Conservation (phyloP, 1,284 basidiomycete species). For the Earliella scabrosa region DNA sequence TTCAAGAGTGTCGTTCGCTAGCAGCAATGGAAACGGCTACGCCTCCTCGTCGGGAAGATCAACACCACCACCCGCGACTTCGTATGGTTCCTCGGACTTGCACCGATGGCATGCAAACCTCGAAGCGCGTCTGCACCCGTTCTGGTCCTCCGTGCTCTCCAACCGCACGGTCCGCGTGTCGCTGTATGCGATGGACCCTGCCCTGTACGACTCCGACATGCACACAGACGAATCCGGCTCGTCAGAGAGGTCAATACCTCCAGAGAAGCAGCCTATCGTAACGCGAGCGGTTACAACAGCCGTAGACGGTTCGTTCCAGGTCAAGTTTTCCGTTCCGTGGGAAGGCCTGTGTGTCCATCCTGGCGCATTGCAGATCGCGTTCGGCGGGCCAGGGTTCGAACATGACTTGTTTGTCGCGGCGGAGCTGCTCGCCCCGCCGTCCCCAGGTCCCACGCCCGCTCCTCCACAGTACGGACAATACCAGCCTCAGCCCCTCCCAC, state of each 20-base stretch:
- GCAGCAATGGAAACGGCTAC: constrained; percentile 1
- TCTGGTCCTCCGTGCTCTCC: constrained; percentile 74
- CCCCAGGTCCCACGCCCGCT: constrained; percentile 31
- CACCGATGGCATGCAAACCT: constrained; percentile 72
- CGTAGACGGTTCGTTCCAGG: constrained; percentile 74
- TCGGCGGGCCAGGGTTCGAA: constrained; percentile 54
- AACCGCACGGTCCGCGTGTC: constrained; percentile 62
- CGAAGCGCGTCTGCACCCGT: constrained; percentile 73
- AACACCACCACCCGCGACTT: not conserved
- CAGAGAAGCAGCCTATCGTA: constrained; percentile 49
- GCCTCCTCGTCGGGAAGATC: not conserved
- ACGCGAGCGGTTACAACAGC: constrained; percentile 57
- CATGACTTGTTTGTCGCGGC: constrained; percentile 62
- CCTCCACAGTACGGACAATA: constrained; percentile 15
- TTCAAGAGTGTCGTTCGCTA: constrained; percentile 17
- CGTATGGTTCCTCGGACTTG: constrained; percentile 37
- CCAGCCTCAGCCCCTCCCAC: constrained; percentile 12
- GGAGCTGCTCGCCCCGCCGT: constrained; percentile 48
- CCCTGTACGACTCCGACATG: constrained; percentile 18
- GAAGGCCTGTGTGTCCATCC: constrained; percentile 68
- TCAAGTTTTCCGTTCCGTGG: constrained; percentile 67
- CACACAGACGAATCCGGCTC: constrained; percentile 19
- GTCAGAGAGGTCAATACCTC: constrained; percentile 27
- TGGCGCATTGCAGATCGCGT: constrained; percentile 57
- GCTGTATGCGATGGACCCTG: constrained; percentile 49